phyloP scores from a whole-genome alignment of 176 grass and related monocot genomes.

The Chloris gayana region DNA sequence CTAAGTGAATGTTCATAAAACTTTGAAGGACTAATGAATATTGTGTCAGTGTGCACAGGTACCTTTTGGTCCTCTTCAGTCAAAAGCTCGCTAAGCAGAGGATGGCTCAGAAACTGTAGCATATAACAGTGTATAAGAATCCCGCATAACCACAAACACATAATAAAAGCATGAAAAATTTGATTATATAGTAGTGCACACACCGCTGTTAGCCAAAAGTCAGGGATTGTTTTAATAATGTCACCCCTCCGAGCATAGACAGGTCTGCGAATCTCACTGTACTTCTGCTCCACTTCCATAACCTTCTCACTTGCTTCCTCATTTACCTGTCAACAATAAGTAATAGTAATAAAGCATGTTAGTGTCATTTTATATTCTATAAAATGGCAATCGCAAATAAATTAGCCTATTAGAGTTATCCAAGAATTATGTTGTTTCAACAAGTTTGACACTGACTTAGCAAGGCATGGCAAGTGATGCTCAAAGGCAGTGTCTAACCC shows the following conservation, averaged over 20 bases:
- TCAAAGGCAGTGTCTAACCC: neutral
- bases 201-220: slow-evolving; percentile 95
- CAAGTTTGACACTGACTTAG: neutral
- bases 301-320: slow-evolving; percentile 93
- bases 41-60: slow-evolving; percentile 23
- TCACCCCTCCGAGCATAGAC: slow-evolving; percentile 75
- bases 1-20: neutral
- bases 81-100: slow-evolving; percentile 80
- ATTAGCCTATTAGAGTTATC: no score
- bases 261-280: slow-evolving; percentile 92
- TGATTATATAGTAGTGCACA: slow-evolving; percentile 14
- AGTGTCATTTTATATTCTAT: neutral
- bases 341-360: neutral
- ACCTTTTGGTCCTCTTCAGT: slow-evolving; percentile 96
- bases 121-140: slow-evolving; percentile 25
- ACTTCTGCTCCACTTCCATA: slow-evolving; percentile 93
- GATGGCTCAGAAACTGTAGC: slow-evolving; percentile 89
- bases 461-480: neutral
- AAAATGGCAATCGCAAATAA: neutral
- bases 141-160: slow-evolving; percentile 1
- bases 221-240: slow-evolving; percentile 82
- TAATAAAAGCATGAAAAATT: slow-evolving; percentile 14
- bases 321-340: slow-evolving; percentile 71
- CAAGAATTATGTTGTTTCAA: neutral
- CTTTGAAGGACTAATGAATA: slow-evolving; percentile 4